phyloP scores from a whole-genome alignment of 106 monocot species.

The Dendrobium huoshanense region DNA sequence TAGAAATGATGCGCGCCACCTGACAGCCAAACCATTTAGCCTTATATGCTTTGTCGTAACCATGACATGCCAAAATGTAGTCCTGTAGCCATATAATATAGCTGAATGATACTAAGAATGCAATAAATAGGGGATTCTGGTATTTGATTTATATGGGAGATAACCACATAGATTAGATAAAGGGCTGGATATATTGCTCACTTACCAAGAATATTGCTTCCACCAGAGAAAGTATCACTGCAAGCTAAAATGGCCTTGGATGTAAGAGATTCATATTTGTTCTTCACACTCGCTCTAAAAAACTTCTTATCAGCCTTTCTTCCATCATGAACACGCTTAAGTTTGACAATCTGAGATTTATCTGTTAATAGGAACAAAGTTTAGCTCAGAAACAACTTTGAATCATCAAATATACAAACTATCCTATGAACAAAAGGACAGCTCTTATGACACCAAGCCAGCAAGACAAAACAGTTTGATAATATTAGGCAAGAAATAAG shows the following conservation, averaged over 20 bases:
- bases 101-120: neutral
- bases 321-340: conserved; percentile 42
- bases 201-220: conserved; percentile 51
- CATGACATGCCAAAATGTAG: neutral
- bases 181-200: conserved; percentile 1
- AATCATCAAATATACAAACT: neutral
- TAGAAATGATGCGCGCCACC: neutral
- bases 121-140: neutral
- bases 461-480: neutral
- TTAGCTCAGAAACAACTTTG: neutral
- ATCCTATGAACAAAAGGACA: neutral
- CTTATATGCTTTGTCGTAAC: too few species aligned
- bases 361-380: conserved; percentile 21
- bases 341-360: conserved; percentile 29
- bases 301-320: conserved; percentile 41
- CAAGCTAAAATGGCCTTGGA: conserved; percentile 30
- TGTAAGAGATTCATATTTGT: conserved; percentile 46
- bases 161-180: neutral
- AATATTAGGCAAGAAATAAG: neutral
- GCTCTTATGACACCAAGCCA: neutral
- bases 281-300: conserved; percentile 23
- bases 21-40: neutral
- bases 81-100: neutral
- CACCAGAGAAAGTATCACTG: conserved; percentile 32
- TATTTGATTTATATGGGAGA: neutral